A percentile compares a stretch with the other conserved stretches of the same genome.
These are phyloP conservation scores for Decorospora gaudefroyi DNA, from an alignment of 2,329 filamentous ascomycete species.

Conservation along the genomic window DNA sequence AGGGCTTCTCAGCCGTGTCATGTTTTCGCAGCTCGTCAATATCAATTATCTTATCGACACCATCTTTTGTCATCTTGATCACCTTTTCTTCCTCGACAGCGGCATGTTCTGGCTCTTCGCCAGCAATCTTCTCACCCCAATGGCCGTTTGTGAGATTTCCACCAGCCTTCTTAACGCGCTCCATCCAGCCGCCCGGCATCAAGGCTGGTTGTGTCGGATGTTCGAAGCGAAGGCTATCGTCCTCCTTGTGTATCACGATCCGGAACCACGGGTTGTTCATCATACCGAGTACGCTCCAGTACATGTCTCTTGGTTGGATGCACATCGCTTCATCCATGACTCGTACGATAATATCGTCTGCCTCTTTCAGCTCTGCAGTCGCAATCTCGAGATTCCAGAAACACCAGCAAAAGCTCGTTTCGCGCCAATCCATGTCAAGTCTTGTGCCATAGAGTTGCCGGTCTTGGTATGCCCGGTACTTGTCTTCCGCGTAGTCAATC, in stretches of 20 bases:
- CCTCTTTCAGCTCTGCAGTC: conserved; percentile 62
- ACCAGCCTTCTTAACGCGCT: conserved; percentile 79
- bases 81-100: conserved; percentile 62
- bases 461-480: conserved; percentile 69
- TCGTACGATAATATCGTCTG: conserved; percentile 77
- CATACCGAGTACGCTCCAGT: conserved; percentile 94
- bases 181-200: conserved; percentile 89
- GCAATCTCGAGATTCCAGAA: conserved; percentile 80
- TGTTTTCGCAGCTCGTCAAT: conserved; percentile 74
- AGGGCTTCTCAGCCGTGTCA: conserved; percentile 67
- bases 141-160: conserved; percentile 79
- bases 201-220: conserved; percentile 83
- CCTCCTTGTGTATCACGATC: conserved; percentile 73
- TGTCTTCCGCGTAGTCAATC: conserved; percentile 82
- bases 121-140: conserved; percentile 75
- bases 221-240: conserved; percentile 70
- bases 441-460: conserved; percentile 73
- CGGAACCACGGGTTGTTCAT: conserved; percentile 98
- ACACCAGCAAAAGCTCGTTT: conserved; percentile 87
- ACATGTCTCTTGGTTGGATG: conserved; percentile 88
- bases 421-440: conserved; percentile 80
- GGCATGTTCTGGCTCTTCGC: conserved; percentile 51
- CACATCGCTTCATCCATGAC: conserved; percentile 91
- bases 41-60: conserved; percentile 65
- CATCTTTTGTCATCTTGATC: conserved; percentile 76